phyloP scores from a whole-genome alignment of 2,329 filamentous ascomycete genomes.

The Sclerotinia subarctica region DNA sequence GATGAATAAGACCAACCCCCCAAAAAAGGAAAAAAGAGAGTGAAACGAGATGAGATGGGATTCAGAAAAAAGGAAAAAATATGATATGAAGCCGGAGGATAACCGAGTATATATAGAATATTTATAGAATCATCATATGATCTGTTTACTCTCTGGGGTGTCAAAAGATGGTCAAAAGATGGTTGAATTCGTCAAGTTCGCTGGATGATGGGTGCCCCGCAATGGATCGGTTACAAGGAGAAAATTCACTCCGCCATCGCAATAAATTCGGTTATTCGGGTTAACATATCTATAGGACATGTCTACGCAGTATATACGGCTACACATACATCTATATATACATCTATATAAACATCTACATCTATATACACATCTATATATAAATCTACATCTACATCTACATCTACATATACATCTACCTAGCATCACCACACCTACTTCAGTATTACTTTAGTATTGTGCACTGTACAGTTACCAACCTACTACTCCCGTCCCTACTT shows the following conservation, averaged over 20 bases:
- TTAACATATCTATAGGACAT: neutral
- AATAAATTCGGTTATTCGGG: conserved; percentile 18
- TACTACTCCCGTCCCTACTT: neutral
- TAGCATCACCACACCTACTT: too few species aligned
- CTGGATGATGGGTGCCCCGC: neutral
- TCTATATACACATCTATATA: too few species aligned
- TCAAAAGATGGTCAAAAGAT: neutral
- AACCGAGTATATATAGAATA: conserved; percentile 11
- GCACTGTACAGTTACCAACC: too few species aligned
- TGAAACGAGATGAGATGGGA: neutral
- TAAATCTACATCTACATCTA: too few species aligned
- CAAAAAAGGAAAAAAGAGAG: neutral
- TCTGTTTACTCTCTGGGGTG: neutral
- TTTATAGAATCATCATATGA: conserved; percentile 20
- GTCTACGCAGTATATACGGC: too few species aligned
- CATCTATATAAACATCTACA: too few species aligned
- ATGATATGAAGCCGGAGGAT: neutral
- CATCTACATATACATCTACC: too few species aligned
- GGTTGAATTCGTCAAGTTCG: neutral
- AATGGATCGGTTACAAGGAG: conserved; percentile 16
- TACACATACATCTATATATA: too few species aligned
- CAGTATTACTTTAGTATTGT: too few species aligned
- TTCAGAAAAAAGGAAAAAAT: neutral
- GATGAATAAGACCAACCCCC: conserved; percentile 5
- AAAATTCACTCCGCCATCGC: conserved; percentile 15